phyloP scores from a whole-genome alignment of 352 stramenopile species.

The Globisporangium polare region DNA sequence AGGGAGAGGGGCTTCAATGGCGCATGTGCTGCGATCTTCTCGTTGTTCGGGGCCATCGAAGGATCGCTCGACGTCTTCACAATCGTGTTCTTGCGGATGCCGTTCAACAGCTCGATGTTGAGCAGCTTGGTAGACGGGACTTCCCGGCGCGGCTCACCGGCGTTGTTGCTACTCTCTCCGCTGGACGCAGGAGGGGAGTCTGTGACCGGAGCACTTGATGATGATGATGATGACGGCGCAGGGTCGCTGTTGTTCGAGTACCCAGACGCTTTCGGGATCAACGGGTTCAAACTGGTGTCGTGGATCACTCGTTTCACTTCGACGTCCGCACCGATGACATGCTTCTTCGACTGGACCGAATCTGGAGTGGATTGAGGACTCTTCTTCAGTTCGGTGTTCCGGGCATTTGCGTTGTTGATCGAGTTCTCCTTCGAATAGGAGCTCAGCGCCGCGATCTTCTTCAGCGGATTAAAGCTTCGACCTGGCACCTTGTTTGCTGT shows the following conservation, averaged over 20 bases:
- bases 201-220: constrained; percentile 3
- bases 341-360: constrained; percentile 19
- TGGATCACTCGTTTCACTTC: constrained; percentile 35
- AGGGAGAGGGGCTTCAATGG: constrained; percentile 41
- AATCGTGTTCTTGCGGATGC: constrained; percentile 35
- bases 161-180: constrained; percentile 9
- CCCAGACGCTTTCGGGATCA: constrained; percentile 6
- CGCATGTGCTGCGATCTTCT: constrained; percentile 14
- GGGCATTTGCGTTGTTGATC: constrained; percentile 31
- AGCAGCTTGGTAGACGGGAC: constrained; percentile 31
- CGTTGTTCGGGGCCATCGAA: constrained; percentile 9
- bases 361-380: constrained; percentile 21
- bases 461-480: constrained; percentile 55
- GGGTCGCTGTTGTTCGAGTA: constrained; percentile 11
- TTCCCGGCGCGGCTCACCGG: constrained; percentile 21
- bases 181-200: neutral
- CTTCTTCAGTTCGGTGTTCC: constrained; percentile 16
- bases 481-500: constrained; percentile 7
- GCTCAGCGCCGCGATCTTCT: constrained; percentile 52
- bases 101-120: constrained; percentile 34
- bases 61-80: constrained; percentile 37
- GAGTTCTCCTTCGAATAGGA: constrained; percentile 44
- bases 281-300: constrained; percentile 14
- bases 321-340: constrained; percentile 21
- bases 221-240: constrained; percentile 7